phyloP scores from a whole-genome alignment of 1,284 basidiomycete genomes.

The Vanrija sp. region DNA sequence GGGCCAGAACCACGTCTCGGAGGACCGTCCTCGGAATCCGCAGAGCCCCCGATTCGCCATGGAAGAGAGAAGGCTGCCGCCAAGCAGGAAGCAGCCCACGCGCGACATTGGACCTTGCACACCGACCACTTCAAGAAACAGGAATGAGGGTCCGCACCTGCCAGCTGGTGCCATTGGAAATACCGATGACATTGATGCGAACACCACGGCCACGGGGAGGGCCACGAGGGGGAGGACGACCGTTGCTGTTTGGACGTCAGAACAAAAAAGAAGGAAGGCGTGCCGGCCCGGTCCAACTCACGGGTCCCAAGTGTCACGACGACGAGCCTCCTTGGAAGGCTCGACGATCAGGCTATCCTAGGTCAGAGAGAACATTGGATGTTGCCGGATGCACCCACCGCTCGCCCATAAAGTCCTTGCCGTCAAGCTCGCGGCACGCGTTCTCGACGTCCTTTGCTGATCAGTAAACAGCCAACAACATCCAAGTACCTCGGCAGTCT shows the following conservation, averaged over 20 bases:
- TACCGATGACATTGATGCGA: slow-evolving; percentile 75
- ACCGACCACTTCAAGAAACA: not conserved
- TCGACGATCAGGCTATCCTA: slow-evolving; percentile 74
- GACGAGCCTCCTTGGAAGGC: slow-evolving; percentile 81
- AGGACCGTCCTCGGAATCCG: too few relatives aligned
- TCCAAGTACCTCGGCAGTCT: slow-evolving; percentile 62
- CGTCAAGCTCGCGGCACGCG: slow-evolving; percentile 77
- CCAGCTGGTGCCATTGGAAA: slow-evolving; percentile 91
- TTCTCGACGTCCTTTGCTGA: slow-evolving; percentile 78
- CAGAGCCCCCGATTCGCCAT: too few relatives aligned
- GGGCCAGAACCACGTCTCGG: too few relatives aligned
- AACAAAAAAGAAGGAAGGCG: not conserved
- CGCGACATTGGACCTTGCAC: not conserved
- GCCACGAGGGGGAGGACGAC: slow-evolving; percentile 27
- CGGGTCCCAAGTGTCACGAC: slow-evolving; percentile 70
- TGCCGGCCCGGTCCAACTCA: slow-evolving; percentile 34
- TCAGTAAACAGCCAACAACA: not conserved
- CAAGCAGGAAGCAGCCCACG: not conserved
- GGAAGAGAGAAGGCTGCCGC: too few relatives aligned
- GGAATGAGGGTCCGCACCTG: slow-evolving; percentile 63
- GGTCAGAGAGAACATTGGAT: slow-evolving; percentile 1
- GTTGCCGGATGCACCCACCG: slow-evolving; percentile 55
- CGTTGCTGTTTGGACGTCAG: not conserved
- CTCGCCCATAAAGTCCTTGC: slow-evolving; percentile 79
- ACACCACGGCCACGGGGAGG: slow-evolving; percentile 56